Evolutionary conservation across 1,284 basidiomycete species (phyloP), one percentile per base, ranked within the genome.

Genomic region (Tranzscheliella williamsii): DNA sequence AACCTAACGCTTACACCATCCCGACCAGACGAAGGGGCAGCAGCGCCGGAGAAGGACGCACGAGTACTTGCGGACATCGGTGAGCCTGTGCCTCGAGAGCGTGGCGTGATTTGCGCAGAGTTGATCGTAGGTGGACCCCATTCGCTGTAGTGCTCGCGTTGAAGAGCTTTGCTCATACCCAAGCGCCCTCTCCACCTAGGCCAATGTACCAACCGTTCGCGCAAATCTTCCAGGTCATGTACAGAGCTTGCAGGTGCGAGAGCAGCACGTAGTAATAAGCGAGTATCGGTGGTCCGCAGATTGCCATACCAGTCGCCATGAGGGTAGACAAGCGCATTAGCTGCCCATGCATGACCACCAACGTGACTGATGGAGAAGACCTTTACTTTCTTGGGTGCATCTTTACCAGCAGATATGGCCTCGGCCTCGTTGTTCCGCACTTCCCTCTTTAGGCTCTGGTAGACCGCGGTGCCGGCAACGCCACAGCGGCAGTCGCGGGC

Each of bases 401-500:
- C 16, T 4, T 41, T 49, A 24, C 56, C 62, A 1, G 47, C 30
- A 9, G 27, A 29, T 26, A 57, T 57, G 9, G 60, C 56, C 5
- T 61, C 62, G 6, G 67, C 38, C 21, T 63, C 53, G 29, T 78
- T 48, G 26, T 69, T 49, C 40, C 58, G 44, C 0, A 70, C 53
- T 27, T 73, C 63, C 2, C 42, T 27, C 4, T 66, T 45, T 9
- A 79, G 44, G 0, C 69, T 58, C 1, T 74, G 45, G 34, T 64
- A 63, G 12, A 79, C 52, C 4, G 70, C 67, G 6, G 56, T 55
- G 13, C 79, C 79, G 3, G 74, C 66, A 18, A 79, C 72, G 17
- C 75, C 76, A 39, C 79, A 79, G 3, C 77, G 69, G 44, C 79
- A 79, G 37, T 79, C 79, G 13, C 78, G 57, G 1, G 57, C 53